phyloP scores from a whole-genome alignment of 2,329 filamentous ascomycete genomes.

The Chaetomiaceae sp. region DNA sequence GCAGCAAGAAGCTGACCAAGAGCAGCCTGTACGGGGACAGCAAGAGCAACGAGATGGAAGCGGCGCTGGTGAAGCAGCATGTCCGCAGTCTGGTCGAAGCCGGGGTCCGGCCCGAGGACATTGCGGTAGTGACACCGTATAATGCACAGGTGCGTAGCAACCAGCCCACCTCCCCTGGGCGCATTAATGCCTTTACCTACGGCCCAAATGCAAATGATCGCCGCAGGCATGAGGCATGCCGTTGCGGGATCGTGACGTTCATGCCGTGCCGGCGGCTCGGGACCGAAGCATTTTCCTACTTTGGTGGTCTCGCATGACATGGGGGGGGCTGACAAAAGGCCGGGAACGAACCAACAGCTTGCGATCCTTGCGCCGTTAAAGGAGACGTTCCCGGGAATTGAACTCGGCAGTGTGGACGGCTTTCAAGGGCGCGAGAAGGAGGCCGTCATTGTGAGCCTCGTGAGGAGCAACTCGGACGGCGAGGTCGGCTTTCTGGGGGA shows the following conservation, averaged over 20 bases:
- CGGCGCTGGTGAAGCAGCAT: slow-evolving; percentile 71
- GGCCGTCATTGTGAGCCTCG: slow-evolving; percentile 87
- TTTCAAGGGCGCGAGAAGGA: slow-evolving; percentile 97
- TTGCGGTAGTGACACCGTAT: slow-evolving; percentile 93
- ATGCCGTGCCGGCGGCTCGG: background rate
- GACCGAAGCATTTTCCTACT: background rate
- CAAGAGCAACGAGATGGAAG: slow-evolving; percentile 91
- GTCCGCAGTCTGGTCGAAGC: slow-evolving; percentile 70
- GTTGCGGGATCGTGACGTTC: slow-evolving; percentile 2
- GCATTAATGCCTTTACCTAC: background rate
- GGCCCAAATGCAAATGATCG: background rate
- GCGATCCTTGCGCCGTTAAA: slow-evolving; percentile 75
- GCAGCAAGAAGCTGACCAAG: slow-evolving; percentile 44
- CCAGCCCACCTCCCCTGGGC: no score
- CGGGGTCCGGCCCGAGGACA: slow-evolving; percentile 75
- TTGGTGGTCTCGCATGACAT: no score
- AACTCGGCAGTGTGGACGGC: slow-evolving; percentile 94
- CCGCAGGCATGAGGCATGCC: background rate
- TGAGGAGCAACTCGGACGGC: slow-evolving; percentile 78
- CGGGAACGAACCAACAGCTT: slow-evolving; percentile 47
- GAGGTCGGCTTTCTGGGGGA: slow-evolving; percentile 93
- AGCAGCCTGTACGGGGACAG: slow-evolving; percentile 52
- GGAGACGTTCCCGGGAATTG: slow-evolving; percentile 75
- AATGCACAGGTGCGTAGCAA: slow-evolving; percentile 77
- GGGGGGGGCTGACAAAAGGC: slow-evolving; percentile 11